Evolutionary conservation across 768 basidiomycete species (phyloP).

Genomic region (Pisolithus marmoratus): DNA sequence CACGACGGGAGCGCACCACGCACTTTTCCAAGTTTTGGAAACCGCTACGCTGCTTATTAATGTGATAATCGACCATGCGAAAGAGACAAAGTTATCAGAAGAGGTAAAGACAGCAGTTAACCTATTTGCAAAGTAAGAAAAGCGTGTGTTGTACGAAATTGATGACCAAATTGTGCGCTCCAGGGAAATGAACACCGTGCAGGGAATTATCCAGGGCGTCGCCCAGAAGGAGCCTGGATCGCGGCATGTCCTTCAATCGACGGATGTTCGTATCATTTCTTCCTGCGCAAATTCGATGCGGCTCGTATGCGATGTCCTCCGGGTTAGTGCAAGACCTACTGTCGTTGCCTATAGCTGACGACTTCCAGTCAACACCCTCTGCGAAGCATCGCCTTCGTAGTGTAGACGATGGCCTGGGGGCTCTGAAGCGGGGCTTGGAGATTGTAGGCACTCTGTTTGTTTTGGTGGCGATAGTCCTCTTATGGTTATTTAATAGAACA

Average conservation of each 20-base stretch:
- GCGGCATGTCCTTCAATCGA: background rate
- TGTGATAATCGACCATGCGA: background rate
- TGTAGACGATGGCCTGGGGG: background rate
- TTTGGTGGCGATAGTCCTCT: background rate
- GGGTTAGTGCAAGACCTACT: background rate
- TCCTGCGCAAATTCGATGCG: background rate
- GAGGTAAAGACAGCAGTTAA: background rate
- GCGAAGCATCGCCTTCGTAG: background rate
- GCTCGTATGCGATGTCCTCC: background rate
- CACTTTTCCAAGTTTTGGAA: background rate
- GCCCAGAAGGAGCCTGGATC: background rate
- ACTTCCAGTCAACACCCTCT: background rate
- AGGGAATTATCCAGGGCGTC: background rate
- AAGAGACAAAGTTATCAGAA: background rate
- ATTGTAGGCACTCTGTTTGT: background rate
- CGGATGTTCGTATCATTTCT: background rate
- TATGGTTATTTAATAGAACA: background rate
- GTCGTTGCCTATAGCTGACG: background rate
- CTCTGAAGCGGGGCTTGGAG: background rate
- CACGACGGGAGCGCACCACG: background rate
- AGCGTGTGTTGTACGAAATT: background rate
- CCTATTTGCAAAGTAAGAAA: background rate
- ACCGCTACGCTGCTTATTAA: background rate
- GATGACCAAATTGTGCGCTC: background rate
- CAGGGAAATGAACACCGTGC: background rate